Conservation (phyloP, 805 yeast species). For the Priceomyces fermenticarens region DNA sequence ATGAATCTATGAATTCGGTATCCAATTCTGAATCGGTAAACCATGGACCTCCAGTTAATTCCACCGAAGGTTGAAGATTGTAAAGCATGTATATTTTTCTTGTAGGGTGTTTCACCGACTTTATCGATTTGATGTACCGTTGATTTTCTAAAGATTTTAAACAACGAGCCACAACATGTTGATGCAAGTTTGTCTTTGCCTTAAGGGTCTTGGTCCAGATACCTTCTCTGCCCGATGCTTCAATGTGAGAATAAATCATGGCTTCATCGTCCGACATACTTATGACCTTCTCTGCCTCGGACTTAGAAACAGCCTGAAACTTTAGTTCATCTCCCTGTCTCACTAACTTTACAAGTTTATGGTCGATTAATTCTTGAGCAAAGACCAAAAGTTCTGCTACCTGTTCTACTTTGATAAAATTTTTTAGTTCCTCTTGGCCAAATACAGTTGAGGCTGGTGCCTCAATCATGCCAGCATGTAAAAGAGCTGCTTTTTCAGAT, state of each 20-base stretch:
- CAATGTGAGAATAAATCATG: slow-evolving; percentile 86
- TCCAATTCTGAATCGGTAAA: slow-evolving; percentile 94
- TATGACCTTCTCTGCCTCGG: slow-evolving; percentile 74
- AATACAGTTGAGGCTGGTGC: slow-evolving; percentile 49
- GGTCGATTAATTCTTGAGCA: slow-evolving; percentile 52
- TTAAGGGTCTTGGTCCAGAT: slow-evolving; percentile 93
- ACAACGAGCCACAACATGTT: slow-evolving; percentile 83
- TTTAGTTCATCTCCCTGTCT: slow-evolving; percentile 63
- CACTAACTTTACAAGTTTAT: slow-evolving; percentile 64
- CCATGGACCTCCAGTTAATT: slow-evolving; percentile 99
- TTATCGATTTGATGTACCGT: slow-evolving; percentile 82
- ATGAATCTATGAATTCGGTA: slow-evolving; percentile 84
- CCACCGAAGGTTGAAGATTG: slow-evolving; percentile 88
- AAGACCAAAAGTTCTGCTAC: slow-evolving; percentile 43
- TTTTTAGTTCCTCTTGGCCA: slow-evolving; percentile 67
- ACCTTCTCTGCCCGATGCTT: slow-evolving; percentile 91
- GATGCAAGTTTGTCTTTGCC: slow-evolving; percentile 84
- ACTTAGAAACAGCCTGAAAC: slow-evolving; percentile 70
- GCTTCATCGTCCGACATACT: slow-evolving; percentile 86
- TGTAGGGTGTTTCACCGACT: slow-evolving; percentile 88
- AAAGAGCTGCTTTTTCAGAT: slow-evolving; percentile 47
- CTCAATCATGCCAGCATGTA: slow-evolving; percentile 65
- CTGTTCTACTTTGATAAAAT: slow-evolving; percentile 41
- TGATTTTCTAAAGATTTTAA: slow-evolving; percentile 77
- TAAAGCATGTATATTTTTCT: slow-evolving; percentile 95